phyloP scores from a whole-genome alignment of 1,284 basidiomycete species.

The Coniferiporia sulphurascens region DNA sequence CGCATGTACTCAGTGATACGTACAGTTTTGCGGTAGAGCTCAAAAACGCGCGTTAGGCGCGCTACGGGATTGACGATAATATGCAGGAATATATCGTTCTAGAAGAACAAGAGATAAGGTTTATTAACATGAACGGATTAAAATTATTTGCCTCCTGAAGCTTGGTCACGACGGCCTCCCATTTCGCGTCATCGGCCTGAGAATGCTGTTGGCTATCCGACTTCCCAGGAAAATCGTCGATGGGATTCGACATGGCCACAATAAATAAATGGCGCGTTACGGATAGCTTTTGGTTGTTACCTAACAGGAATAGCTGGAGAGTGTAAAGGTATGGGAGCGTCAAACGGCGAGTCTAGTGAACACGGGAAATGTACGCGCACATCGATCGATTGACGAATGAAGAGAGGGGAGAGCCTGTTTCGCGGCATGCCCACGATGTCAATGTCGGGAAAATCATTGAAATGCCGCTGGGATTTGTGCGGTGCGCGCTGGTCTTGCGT shows the following conservation, averaged over 20 bases:
- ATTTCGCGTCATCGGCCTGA: constrained; percentile 6
- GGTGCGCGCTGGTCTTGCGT: constrained; percentile 12
- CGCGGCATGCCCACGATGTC: constrained; percentile 18
- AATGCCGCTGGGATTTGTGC: constrained; percentile 16
- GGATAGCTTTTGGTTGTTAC: constrained; percentile 4
- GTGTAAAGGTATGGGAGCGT: not conserved
- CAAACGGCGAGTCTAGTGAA: not conserved
- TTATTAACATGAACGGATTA: not conserved
- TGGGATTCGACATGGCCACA: constrained; percentile 18
- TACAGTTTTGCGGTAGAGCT: constrained; percentile 18
- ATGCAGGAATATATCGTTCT: constrained; percentile 18
- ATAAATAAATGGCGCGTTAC: constrained; percentile 17
- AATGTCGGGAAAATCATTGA: constrained; percentile 20
- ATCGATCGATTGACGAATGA: constrained; percentile 19
- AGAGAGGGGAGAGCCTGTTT: constrained; percentile 18
- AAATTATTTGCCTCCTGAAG: constrained; percentile 10
- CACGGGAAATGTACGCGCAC: constrained; percentile 3
- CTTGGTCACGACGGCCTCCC: constrained; percentile 11
- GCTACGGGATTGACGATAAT: constrained; percentile 15
- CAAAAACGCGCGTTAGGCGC: constrained; percentile 14
- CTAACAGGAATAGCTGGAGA: constrained; percentile 13
- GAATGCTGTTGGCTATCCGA: constrained; percentile 1
- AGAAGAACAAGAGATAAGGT: constrained; percentile 4
- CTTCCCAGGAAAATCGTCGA: constrained; percentile 11
- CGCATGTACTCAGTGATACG: not conserved